Base-by-base conservation (phyloP, 345 rosid genomes). In the Pseudoturritis turrita region DNA sequence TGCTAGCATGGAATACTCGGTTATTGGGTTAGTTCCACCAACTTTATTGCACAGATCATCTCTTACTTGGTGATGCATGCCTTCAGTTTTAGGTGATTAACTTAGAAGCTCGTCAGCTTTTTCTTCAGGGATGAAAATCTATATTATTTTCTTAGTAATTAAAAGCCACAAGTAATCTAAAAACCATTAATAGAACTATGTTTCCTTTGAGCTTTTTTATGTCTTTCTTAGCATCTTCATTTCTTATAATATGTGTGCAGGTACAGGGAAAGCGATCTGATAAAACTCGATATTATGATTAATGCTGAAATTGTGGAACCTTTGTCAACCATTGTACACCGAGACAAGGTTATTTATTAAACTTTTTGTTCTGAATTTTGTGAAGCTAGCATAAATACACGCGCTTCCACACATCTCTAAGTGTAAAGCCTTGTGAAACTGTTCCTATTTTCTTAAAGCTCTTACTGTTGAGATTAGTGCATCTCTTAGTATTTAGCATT, bases 1-100 rank as follows among this genome's bases (percentile, higher is more conserved):
- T 86, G 99, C 96, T 35, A 95, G 99, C 90, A 89, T 95, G 99
- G 99, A 95, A 75, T 95, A 95, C 78, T 84, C 84, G 18, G 83
- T 95, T 77, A 26, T 83, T 22, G 96, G 97, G 99, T 91, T 80
- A 80, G 78, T 82, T 57, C 61, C 25, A 62, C 60, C 46, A 28
- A 50, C 44, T 29, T 45, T 36, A 36, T 25, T 35, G 9, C 40
- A 37, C 45, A 53, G 18, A 62, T 62, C 43, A 19, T 58, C 57
- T 60, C 58, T 21, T 60, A 67, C 19, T 61, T 39, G 49, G 41
- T 58, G 59, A 45, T 15, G 31, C 43, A 37, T 65, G 65, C 17
- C 49, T 59, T 36, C 21, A 7, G 22, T 41, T 15, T 19, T 74
- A 56, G 40, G 41, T 62, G 2, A 12, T 47, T 29, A 57, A 62